Conservation (phyloP, 176 grass and related monocot species). For the Rhynchospora breviuscula region DNA sequence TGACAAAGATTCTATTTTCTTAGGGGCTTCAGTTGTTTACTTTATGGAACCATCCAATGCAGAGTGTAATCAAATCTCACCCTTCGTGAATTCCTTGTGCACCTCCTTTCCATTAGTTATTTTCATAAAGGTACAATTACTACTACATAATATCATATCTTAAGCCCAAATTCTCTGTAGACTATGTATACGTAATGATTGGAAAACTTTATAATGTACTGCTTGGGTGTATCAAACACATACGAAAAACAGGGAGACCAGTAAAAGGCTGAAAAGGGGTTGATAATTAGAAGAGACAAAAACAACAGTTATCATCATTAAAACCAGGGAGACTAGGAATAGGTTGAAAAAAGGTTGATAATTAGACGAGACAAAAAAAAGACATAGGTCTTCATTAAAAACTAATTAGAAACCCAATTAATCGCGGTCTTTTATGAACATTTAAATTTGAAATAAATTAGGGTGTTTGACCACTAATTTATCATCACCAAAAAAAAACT, state of each 20-base stretch:
- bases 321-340: not conserved
- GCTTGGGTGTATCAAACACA: not conserved
- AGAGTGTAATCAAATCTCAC: conserved; percentile 37
- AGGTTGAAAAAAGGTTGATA: no score
- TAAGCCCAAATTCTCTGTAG: not conserved
- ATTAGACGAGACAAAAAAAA: no score
- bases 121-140: conserved; percentile 64
- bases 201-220: not conserved
- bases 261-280: no score
- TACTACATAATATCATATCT: not conserved
- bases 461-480: no score
- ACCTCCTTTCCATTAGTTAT: conserved; percentile 42
- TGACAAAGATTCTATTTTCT: conserved; percentile 4
- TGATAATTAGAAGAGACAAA: no score
- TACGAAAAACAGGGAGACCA: not conserved
- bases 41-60: conserved; percentile 46
- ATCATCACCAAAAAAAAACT: no score
- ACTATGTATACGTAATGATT: no score
- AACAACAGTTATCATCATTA: not conserved
- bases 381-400: no score
- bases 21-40: conserved; percentile 30
- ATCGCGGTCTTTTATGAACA: no score
- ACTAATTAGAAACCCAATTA: no score
- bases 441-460: no score
- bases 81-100: conserved; percentile 52